Base-by-base conservation (phyloP, 108 stramenopile genomes). In the Mayamaea pseudoterrestris region DNA sequence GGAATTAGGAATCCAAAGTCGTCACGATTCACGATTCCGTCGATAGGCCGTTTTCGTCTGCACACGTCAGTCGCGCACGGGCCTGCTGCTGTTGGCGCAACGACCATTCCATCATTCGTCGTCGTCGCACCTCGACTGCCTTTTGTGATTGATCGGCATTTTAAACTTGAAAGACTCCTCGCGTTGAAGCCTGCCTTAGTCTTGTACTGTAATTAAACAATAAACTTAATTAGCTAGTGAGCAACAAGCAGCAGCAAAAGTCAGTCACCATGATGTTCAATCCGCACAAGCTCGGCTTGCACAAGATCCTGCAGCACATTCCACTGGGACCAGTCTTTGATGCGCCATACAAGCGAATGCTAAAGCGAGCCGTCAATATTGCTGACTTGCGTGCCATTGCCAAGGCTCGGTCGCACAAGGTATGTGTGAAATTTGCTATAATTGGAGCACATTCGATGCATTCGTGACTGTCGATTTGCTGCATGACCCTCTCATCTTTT, bases 351-450 rank as follows among this genome's bases (percentile, higher is more conserved):
- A 74, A 87, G 62, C 51, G 63, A 25, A 60, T 59, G 8, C 58
- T 91, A 28, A 68, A 69, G 6, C 81, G 73, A 67, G 90, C 90
- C 23, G 82, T 91, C 22, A 91, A 91, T 51, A 90, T 91, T 68
- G 89, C 89, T 16, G 90, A 92, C 67, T 74, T 92, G 44, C 74
- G 90, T 12, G 27, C 71, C 37, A 74, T 80, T 65, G 90, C 90
- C 27, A 86, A 92, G 51, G 57, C 74, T 18, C 61, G 90, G 13
- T 83, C 90, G 35, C 90, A 92, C 64, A 92, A 92, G 83, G 87
- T 90, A 41, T 34, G 32, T 12, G 12, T 11, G 32, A 34, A 34
- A 34, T 7, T 8, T 42, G 7, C 9, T 42, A 8, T 42, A 8
- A 13, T n/a, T 29, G 6, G 18, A 34, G 8, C 12, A 34, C 32